A percentile compares a stretch with the other conserved stretches of the same genome.
Conservation (phyloP, 495 filamentous ascomycete species). For the Penicillium simplicissimum region DNA sequence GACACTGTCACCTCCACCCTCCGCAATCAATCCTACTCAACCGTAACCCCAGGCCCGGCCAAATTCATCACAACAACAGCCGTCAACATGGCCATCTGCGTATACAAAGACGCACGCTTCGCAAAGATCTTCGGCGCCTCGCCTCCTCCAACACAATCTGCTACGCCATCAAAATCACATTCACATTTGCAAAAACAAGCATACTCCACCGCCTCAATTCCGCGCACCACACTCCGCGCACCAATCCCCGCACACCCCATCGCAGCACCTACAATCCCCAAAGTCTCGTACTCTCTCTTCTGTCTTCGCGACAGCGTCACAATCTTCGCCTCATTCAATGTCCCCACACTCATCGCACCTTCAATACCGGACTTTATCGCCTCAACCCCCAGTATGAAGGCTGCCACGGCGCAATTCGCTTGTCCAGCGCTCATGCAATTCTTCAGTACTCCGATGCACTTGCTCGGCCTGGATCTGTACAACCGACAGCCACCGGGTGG, state of each 20-base stretch:
- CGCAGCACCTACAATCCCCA: conserved; percentile 39
- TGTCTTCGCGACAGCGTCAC: conserved; percentile 83
- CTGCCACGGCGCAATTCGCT: conserved; percentile 73
- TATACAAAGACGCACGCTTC: conserved; percentile 91
- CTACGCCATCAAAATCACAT: conserved; percentile 1
- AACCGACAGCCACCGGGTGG: conserved; percentile 60
- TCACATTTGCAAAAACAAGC: background rate
- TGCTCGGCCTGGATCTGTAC: conserved; percentile 87
- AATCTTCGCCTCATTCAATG: conserved; percentile 92
- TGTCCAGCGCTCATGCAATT: conserved; percentile 82
- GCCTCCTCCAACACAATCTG: conserved; percentile 12
- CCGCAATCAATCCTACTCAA: conserved; percentile 53
- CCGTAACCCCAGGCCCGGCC: conserved; percentile 67
- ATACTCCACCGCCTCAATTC: conserved; percentile 43
- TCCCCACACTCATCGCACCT: conserved; percentile 72
- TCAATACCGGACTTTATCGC: conserved; percentile 48
- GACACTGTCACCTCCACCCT: conserved; percentile 77
- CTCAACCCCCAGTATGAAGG: conserved; percentile 51
- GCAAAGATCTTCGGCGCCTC: conserved; percentile 73
- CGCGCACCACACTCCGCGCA: conserved; percentile 52
- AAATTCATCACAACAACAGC: conserved; percentile 82
- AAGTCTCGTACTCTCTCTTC: conserved; percentile 73
- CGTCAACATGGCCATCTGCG: conserved; percentile 88
- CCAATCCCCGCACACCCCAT: conserved; percentile 28
- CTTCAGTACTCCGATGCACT: conserved; percentile 80